Evolutionary conservation across 805 yeast species (phyloP).

Genomic region (Wickerhamiella australiensis): DNA sequence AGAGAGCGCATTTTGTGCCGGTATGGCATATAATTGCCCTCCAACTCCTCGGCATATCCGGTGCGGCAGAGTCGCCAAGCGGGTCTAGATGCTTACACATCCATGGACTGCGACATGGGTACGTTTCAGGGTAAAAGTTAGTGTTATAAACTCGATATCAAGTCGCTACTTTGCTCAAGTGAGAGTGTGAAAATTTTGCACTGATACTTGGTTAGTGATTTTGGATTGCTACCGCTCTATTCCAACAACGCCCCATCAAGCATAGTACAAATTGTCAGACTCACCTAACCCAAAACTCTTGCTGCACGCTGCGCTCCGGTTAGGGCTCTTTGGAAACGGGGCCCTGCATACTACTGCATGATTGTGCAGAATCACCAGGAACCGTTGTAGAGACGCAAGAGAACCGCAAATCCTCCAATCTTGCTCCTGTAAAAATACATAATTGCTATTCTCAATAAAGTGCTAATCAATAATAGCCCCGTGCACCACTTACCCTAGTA

Average conservation of each 20-base stretch:
- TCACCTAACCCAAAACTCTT: neutral
- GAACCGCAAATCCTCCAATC: neutral
- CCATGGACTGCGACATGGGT: neutral
- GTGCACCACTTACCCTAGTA: no score
- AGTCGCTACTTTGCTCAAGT: neutral
- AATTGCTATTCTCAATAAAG: no score
- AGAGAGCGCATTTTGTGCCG: neutral
- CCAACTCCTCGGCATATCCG: neutral
- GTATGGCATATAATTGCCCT: neutral
- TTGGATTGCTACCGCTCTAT: no score
- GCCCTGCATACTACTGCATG: conserved; percentile 1
- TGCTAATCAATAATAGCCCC: no score
- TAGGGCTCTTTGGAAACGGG: neutral
- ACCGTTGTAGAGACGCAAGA: conserved; percentile 2
- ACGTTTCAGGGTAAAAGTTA: neutral
- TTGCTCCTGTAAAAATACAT: no score
- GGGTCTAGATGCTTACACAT: neutral
- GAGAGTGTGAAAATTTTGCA: no score
- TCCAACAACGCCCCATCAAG: neutral
- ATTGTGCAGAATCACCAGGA: neutral
- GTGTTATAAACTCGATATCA: neutral
- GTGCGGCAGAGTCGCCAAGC: conserved; percentile 1
- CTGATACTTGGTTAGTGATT: no score
- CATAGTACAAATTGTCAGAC: neutral
- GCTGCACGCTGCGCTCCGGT: neutral